These are phyloP conservation scores for Solanum hybrid DNA, from an alignment of 305 asterid species.

Conservation along the genomic window DNA sequence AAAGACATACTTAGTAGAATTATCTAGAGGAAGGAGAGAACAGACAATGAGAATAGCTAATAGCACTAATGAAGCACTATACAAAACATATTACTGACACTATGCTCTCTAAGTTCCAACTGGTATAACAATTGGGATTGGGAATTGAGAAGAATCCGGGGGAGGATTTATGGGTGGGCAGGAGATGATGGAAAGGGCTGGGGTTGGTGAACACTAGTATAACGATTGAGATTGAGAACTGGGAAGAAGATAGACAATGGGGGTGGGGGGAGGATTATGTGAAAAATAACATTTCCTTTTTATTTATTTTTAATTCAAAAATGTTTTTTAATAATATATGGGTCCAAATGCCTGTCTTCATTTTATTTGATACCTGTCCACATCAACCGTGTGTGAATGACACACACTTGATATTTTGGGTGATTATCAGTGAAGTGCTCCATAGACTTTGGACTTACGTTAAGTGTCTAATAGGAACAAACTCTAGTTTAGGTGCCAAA, in stretches of 20 bases:
- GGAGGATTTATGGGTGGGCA: not conserved
- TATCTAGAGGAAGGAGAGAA: not conserved
- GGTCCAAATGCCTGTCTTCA: not conserved
- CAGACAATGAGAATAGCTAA: not conserved
- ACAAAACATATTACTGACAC: not conserved
- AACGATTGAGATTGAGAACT: not conserved
- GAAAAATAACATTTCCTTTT: not conserved
- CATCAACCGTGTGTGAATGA: not conserved
- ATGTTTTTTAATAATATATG: not conserved
- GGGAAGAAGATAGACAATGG: not conserved
- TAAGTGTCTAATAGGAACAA: not conserved
- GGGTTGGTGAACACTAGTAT: not conserved
- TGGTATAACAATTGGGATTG: not conserved
- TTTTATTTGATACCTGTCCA: not conserved
- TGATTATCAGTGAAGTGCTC: not conserved
- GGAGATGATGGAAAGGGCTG: not conserved
- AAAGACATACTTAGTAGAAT: not conserved
- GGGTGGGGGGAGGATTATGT: not conserved
- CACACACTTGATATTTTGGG: not conserved
- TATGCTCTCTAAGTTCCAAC: not conserved
- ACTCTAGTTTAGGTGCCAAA: not conserved
- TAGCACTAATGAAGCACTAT: not conserved
- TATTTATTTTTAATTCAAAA: not conserved
- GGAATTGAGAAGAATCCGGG: not conserved
- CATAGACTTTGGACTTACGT: not conserved